Conservation (phyloP, 768 basidiomycete genomes). For the Tremella fuciformis region DNA sequence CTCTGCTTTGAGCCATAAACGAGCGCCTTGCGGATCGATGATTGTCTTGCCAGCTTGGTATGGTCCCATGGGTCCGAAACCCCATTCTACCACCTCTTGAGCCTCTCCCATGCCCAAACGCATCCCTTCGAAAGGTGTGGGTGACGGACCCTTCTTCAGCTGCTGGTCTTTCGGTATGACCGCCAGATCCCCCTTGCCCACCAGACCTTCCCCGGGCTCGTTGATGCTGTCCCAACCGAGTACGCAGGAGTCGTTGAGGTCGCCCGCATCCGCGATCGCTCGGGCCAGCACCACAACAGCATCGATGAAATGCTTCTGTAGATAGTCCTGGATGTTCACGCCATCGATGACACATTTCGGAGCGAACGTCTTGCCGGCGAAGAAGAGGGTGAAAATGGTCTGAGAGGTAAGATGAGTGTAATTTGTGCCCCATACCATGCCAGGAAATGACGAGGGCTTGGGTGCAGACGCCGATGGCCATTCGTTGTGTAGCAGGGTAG, state of each 20-base stretch:
- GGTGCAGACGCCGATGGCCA: conserved; percentile 66
- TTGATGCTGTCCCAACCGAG: conserved; percentile 97
- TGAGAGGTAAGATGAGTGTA: conserved; percentile 84
- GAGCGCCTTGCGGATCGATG: conserved; percentile 70
- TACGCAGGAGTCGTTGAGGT: conserved; percentile 76
- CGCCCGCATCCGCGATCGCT: conserved; percentile 66
- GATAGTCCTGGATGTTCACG: conserved; percentile 85
- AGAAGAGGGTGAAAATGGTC: conserved; percentile 92
- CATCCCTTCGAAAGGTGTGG: conserved; percentile 78
- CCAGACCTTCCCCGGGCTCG: conserved; percentile 84
- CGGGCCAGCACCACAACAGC: conserved; percentile 73
- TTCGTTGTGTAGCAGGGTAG: conserved; percentile 84
- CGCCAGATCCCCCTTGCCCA: conserved; percentile 66
- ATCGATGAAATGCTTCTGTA: conserved; percentile 76
- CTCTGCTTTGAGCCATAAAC: conserved; percentile 32
- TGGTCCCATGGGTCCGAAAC: conserved; percentile 76
- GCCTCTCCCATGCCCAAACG: conserved; percentile 81
- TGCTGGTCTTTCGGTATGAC: conserved; percentile 65
- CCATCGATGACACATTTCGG: conserved; percentile 88
- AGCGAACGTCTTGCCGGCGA: conserved; percentile 81
- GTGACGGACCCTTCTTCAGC: conserved; percentile 80
- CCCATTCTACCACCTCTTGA: conserved; percentile 73
- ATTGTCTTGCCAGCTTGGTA: conserved; percentile 66
- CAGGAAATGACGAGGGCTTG: conserved; percentile 71
- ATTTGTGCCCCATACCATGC: conserved; percentile 97